Evolutionary conservation across 176 grass and related monocot genomes (phyloP).

Genomic region (Triticum dicoccoides): DNA sequence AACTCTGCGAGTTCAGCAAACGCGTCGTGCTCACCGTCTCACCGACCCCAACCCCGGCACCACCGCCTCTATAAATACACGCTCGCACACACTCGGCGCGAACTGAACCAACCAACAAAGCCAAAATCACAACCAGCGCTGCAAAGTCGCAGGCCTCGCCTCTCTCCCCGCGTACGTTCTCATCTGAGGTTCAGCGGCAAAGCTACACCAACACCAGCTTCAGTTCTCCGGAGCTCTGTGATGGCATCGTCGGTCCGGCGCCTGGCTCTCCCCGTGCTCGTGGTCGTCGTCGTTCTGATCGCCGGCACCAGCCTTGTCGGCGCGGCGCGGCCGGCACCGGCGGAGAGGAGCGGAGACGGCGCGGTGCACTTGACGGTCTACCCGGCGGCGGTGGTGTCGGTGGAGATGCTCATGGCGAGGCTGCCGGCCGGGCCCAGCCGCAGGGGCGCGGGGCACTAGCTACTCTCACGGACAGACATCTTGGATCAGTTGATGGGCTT

Average conservation of each 20-base stretch:
- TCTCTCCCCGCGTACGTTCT: too few relatives aligned
- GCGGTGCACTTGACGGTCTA: background rate
- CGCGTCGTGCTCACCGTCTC: too few relatives aligned
- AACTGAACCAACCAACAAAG: too few relatives aligned
- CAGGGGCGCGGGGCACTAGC: conserved; percentile 62
- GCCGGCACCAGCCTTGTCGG: background rate
- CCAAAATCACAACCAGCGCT: too few relatives aligned
- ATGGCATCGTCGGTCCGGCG: background rate
- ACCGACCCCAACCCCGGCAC: too few relatives aligned
- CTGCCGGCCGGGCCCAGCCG: conserved; percentile 65
- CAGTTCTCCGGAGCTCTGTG: background rate
- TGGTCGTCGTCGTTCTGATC: background rate
- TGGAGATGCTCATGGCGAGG: conserved; percentile 55
- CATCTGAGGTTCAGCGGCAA: background rate
- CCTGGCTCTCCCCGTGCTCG: background rate
- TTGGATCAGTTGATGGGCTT: background rate
- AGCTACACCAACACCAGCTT: background rate
- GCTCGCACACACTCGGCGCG: too few relatives aligned
- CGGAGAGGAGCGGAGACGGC: background rate
- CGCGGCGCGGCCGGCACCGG: background rate
- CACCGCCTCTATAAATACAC: too few relatives aligned
- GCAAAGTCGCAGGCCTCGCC: too few relatives aligned
- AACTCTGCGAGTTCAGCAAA: too few relatives aligned
- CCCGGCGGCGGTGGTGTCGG: conserved; percentile 1
- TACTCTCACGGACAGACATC: background rate